Base-by-base conservation (phyloP, 192 early-diverging fungal species). In the Backusella psychrophila region DNA sequence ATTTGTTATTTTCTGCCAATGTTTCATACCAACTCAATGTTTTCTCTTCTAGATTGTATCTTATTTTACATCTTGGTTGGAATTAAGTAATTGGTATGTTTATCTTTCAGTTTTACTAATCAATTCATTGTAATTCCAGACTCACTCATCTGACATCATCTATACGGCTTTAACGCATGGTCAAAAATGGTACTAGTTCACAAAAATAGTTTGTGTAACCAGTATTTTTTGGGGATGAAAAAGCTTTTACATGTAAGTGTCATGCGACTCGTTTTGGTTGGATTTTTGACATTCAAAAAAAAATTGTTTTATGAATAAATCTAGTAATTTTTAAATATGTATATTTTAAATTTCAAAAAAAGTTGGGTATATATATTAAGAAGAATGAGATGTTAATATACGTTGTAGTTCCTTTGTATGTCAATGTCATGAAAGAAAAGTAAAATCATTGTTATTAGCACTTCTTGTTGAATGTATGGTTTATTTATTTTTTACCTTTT, bases 361-460 rank as follows among this genome's bases (percentile, higher is more conserved):
- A n/a, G 3, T 15, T 63, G 56, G 56, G 56, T 63, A 63, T 63
- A 63, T 63, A 63, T 63, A 63, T 63, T 63, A 63, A 63, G 56
- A 63, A 63, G 70, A 19, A 71, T 71, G 70, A 33, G 70, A 71
- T 33, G 70, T 71, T 29, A 71, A 44, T 29, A 71, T 71, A 71
- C 70, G 70, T 71, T 71, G 70, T 6, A 71, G 42, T 33, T 71
- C 70, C 70, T 71, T 21, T 23, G 12, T 49, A 34, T 14, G 35
- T 12, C 23, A 26, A 33, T 52, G 4, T 29, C 7, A n/a, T 6
- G 2, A 31, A 11, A 49, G 15, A 33, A 68, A 67, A 39, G 46
- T 21, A 71, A 42, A 35, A 21, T 46, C n/a, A 72, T 35, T 15
- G 6, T 68, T n/a, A 53, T 34, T 68, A 38, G 34, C 11, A 41